phyloP scores from a whole-genome alignment of 164 flowering plant genomes.

The Protea cynaroides region DNA sequence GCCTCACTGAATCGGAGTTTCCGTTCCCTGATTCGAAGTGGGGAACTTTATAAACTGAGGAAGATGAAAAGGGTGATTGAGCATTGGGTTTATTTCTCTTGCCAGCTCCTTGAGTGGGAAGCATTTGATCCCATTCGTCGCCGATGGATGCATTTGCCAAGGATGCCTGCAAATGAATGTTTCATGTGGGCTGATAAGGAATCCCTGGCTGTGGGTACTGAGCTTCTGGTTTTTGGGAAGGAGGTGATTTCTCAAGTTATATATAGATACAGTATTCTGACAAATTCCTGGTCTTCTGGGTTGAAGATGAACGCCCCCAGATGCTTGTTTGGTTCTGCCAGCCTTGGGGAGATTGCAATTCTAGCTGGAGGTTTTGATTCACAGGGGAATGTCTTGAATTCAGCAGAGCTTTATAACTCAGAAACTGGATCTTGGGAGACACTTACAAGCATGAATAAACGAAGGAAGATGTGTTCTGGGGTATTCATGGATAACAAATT shows the following conservation, averaged over 20 bases:
- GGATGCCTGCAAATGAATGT: conserved; percentile 64
- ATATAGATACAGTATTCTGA: conserved; percentile 68
- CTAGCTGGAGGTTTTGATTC: conserved; percentile 90
- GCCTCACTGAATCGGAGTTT: conserved; percentile 65
- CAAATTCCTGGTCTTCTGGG: conserved; percentile 80
- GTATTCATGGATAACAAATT: conserved; percentile 88
- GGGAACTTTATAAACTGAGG: conserved; percentile 68
- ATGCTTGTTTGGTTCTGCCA: conserved; percentile 92
- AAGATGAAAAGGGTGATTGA: conserved; percentile 53
- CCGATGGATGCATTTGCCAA: conserved; percentile 83
- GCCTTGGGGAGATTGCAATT: conserved; percentile 79
- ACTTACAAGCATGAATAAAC: conserved; percentile 69
- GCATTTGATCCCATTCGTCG: conserved; percentile 71
- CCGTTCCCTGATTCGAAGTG: conserved; percentile 45
- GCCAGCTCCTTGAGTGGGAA: conserved; percentile 78
- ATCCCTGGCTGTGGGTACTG: conserved; percentile 92
- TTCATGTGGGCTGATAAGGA: conserved; percentile 86
- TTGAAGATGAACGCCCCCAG: conserved; percentile 76
- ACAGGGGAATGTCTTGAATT: conserved; percentile 45
- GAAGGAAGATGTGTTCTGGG: conserved; percentile 91
- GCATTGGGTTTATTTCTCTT: conserved; percentile 93
- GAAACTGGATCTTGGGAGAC: conserved; percentile 55
- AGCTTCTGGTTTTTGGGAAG: conserved; percentile 88
- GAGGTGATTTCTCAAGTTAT: conserved; percentile 57
- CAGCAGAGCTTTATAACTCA: conserved; percentile 83